A percentile compares a stretch with the other conserved stretches of the same genome.
Evolutionary conservation across 768 basidiomycete genomes (phyloP).

Genomic region (Coprinellus micaceus): DNA sequence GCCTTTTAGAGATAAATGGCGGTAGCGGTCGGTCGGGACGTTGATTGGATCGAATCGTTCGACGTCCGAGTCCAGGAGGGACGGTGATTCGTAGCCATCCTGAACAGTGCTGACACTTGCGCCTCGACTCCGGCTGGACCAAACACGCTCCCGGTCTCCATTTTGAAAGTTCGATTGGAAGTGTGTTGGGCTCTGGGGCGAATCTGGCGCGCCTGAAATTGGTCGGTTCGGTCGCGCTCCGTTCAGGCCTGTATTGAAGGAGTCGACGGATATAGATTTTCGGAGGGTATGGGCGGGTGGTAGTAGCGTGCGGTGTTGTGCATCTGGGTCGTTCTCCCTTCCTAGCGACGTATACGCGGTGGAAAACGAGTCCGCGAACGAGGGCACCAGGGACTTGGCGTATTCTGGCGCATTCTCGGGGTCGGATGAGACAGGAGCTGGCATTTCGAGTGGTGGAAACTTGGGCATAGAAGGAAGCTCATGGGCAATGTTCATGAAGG

Average conservation of each 20-base stretch:
- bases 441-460: constrained; percentile 25
- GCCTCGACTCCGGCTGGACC: constrained; percentile 49
- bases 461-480: constrained; percentile 19
- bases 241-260: constrained; percentile 50
- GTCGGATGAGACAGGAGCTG: constrained; percentile 9
- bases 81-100: constrained; percentile 36
- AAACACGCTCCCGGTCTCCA: constrained; percentile 16
- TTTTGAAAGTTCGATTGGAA: constrained; percentile 4
- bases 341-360: constrained; percentile 40
- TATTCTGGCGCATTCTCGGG: constrained; percentile 13
- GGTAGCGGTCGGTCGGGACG: constrained; percentile 38
- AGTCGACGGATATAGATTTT: constrained; percentile 78
- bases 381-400: constrained; percentile 29
- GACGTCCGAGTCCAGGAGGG: constrained; percentile 46
- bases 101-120: constrained; percentile 50
- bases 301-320: constrained; percentile 20
- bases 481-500: constrained; percentile 17
- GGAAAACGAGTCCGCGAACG: constrained; percentile 40
- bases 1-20: constrained; percentile 46
- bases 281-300: constrained; percentile 45
- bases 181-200: constrained; percentile 22
- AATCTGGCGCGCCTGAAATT: constrained; percentile 30
- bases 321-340: constrained; percentile 20
- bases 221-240: constrained; percentile 36
- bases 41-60: constrained; percentile 47